Evolutionary conservation across 192 early-diverging fungal genomes (phyloP).

Genomic region (Thamnidium elegans): DNA sequence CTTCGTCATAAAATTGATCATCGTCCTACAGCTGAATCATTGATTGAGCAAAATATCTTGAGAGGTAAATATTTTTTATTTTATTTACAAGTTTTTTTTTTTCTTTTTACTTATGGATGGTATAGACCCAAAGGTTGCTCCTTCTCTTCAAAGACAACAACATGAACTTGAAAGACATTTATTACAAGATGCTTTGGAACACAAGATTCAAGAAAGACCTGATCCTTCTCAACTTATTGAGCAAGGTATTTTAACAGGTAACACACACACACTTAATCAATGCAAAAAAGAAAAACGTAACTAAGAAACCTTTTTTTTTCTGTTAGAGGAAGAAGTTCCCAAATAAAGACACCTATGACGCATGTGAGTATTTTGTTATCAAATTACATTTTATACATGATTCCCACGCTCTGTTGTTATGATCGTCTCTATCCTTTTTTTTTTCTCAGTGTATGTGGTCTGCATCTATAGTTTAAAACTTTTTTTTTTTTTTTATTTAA

Average conservation of each 20-base stretch:
- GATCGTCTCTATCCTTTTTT: not conserved
- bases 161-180: slow-evolving; percentile 43
- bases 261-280: not conserved
- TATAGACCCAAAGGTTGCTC: slow-evolving; percentile 43
- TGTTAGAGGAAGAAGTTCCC: slow-evolving; percentile 1
- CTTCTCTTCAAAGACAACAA: slow-evolving; percentile 45
- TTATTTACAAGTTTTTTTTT: not conserved
- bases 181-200: slow-evolving; percentile 44
- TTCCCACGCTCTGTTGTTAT: slow-evolving; percentile 15
- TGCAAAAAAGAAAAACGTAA: no score
- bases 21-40: slow-evolving; percentile 48
- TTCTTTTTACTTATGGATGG: not conserved
- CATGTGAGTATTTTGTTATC: not conserved
- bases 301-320: not conserved
- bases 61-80: slow-evolving; percentile 36
- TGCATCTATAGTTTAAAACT: no score
- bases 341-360: slow-evolving; percentile 11
- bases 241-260: slow-evolving; percentile 55
- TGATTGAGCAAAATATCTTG: slow-evolving; percentile 54
- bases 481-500: no score
- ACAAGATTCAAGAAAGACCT: slow-evolving; percentile 49
- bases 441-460: no score
- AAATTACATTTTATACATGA: not conserved
- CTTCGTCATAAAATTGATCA: slow-evolving; percentile 58
- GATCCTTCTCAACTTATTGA: slow-evolving; percentile 43